These are phyloP conservation scores for Crepidotus sp. DNA, from an alignment of 1,284 basidiomycete genomes.

Conservation along the genomic window DNA sequence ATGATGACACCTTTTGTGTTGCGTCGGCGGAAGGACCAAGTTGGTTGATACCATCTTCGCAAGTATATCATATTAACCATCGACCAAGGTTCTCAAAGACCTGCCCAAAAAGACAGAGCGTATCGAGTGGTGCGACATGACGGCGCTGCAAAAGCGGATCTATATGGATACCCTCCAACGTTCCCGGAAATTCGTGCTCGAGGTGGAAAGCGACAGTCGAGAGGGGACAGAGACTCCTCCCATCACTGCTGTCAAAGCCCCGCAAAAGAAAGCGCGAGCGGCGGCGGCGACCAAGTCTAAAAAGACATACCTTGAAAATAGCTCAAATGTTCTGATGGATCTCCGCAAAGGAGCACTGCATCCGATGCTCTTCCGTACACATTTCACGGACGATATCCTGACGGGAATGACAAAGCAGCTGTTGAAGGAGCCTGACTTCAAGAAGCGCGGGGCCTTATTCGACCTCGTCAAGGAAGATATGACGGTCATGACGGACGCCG, in stretches of 20 bases:
- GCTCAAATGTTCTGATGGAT: slow-evolving; percentile 91
- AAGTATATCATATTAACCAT: slow-evolving; percentile 1
- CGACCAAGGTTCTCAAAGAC: slow-evolving; percentile 77
- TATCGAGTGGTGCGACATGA: slow-evolving; percentile 94
- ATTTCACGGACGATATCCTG: slow-evolving; percentile 75
- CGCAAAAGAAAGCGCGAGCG: slow-evolving; percentile 22
- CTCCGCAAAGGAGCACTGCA: slow-evolving; percentile 93
- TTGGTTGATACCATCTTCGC: slow-evolving; percentile 22
- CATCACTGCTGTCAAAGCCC: slow-evolving; percentile 28
- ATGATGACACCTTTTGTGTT: slow-evolving; percentile 99
- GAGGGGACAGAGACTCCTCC: slow-evolving; percentile 29
- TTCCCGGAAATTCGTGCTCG: slow-evolving; percentile 76
- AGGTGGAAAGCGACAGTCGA: slow-evolving; percentile 29
- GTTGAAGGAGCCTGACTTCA: slow-evolving; percentile 87
- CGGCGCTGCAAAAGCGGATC: slow-evolving; percentile 70
- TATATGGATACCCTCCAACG: slow-evolving; percentile 82
- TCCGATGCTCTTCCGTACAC: slow-evolving; percentile 87
- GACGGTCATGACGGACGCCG: slow-evolving; percentile 92
- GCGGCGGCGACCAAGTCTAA: slow-evolving; percentile 27
- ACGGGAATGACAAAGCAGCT: slow-evolving; percentile 73
- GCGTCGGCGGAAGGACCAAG: slow-evolving; percentile 89
- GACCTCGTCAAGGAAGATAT: slow-evolving; percentile 87
- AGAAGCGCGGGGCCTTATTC: slow-evolving; percentile 67
- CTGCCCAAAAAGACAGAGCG: slow-evolving; percentile 88
- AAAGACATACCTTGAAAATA: slow-evolving; percentile 69